Evolutionary conservation across 306 rosid genomes (phyloP).

Genomic region (Mimosa pudica): DNA sequence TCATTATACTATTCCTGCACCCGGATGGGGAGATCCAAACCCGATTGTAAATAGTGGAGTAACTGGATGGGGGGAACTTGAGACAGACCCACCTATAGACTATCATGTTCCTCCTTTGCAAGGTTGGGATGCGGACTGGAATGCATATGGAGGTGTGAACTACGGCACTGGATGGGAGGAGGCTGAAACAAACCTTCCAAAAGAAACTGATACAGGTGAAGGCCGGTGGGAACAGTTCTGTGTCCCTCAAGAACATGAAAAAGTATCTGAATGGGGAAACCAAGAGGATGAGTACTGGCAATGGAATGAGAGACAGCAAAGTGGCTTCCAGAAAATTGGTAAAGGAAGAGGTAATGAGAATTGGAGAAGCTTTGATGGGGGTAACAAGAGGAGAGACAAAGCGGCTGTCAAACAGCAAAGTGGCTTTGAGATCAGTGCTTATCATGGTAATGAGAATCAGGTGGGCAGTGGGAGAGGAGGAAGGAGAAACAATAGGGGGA

Average conservation of each 20-base stretch:
- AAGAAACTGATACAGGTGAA: conserved; percentile 29
- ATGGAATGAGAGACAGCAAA: conserved; percentile 40
- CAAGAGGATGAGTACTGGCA: conserved; percentile 33
- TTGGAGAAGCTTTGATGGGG: conserved; percentile 45
- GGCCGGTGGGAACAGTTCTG: conserved; percentile 47
- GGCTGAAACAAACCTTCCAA: conserved; percentile 40
- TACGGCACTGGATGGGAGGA: conserved; percentile 20
- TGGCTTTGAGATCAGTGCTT: conserved; percentile 31
- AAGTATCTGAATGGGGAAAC: conserved; percentile 40
- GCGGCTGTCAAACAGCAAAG: neutral
- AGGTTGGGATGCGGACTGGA: neutral
- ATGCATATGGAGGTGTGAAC: neutral
- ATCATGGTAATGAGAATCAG: conserved; percentile 46
- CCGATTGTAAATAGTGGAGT: conserved; percentile 28
- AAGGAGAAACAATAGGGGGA: conserved; percentile 52
- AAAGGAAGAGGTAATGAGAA: conserved; percentile 41
- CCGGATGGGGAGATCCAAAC: neutral
- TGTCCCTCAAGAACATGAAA: conserved; percentile 20
- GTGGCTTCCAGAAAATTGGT: conserved; percentile 36
- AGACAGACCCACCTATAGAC: conserved; percentile 27
- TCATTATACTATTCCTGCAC: conserved; percentile 8
- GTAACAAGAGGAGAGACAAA: conserved; percentile 43
- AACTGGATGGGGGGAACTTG: conserved; percentile 17
- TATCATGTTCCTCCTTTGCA: conserved; percentile 12
- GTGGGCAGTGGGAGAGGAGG: conserved; percentile 45